A percentile compares a stretch with the other conserved stretches of the same genome.
phyloP scores from a whole-genome alignment of 345 rosid species.

The Populus davidiana region DNA sequence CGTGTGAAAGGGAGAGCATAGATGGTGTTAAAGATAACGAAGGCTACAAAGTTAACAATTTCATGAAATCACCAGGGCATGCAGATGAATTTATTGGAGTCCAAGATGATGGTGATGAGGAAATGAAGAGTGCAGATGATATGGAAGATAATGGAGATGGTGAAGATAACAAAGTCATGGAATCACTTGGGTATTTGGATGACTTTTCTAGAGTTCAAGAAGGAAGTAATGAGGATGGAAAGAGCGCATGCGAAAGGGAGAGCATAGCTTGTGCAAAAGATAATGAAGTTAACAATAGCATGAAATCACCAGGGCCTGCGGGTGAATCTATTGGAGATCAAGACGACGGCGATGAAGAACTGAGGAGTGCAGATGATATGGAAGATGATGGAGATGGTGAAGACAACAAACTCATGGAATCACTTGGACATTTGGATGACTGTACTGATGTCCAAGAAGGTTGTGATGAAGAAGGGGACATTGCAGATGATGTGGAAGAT shows the following conservation, averaged over 20 bases:
- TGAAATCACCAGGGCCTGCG: too few relatives aligned
- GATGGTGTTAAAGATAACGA: background rate
- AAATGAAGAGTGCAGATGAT: background rate
- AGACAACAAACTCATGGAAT: background rate
- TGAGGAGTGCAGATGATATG: too few relatives aligned
- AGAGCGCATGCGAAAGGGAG: background rate
- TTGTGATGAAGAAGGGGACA: background rate
- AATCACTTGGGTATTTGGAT: background rate
- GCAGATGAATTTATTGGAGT: too few relatives aligned
- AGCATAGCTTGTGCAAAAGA: too few relatives aligned
- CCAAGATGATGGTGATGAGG: background rate
- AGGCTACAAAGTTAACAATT: background rate
- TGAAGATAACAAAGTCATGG: background rate
- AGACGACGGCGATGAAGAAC: too few relatives aligned
- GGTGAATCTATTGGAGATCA: too few relatives aligned
- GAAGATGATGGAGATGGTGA: background rate
- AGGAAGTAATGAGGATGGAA: background rate
- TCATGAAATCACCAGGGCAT: too few relatives aligned
- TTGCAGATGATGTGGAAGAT: background rate
- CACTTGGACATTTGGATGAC: background rate
- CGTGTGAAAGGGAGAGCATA: background rate
- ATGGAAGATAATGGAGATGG: slow-evolving; percentile 3
- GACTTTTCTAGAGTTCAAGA: background rate
- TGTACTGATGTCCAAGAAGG: background rate
- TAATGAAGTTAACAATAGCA: too few relatives aligned